These are phyloP conservation scores for Chlorella sorokiniana DNA, from an alignment of 139 green algal species.

Conservation along the genomic window DNA sequence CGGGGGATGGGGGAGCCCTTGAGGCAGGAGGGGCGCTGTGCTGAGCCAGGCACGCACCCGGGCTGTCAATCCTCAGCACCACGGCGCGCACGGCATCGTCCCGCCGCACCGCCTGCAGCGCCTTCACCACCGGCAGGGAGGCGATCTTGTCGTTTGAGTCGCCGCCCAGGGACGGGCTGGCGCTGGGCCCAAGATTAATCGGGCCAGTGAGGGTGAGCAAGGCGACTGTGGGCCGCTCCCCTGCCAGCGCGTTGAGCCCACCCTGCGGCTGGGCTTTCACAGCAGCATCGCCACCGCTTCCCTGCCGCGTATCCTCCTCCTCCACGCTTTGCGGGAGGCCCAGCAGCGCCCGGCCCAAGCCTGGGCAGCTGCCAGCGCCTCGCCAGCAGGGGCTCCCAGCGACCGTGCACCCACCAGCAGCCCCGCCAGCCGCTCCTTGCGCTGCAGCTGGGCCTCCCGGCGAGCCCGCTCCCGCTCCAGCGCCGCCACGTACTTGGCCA, in stretches of 20 bases:
- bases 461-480: not conserved
- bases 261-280: no score
- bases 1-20: not conserved
- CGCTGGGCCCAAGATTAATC: not conserved
- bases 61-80: slow-evolving; percentile 87
- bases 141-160: not conserved
- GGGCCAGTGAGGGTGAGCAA: not conserved
- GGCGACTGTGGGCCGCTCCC: not conserved
- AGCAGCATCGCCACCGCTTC: no score
- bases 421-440: not conserved
- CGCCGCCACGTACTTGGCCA: not conserved
- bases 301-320: no score
- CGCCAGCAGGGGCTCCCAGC: no score
- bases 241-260: not conserved
- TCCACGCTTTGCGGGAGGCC: no score
- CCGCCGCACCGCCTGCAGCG: slow-evolving; percentile 43
- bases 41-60: slow-evolving; percentile 51
- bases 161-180: not conserved
- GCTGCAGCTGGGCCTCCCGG: not conserved
- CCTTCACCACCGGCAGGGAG: slow-evolving; percentile 5
- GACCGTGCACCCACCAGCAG: not conserved
- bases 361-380: no score
- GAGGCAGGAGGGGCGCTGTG: no score
- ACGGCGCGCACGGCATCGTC: slow-evolving; percentile 63
- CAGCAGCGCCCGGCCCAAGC: no score